Evolutionary conservation across 2,329 filamentous ascomycete genomes (phyloP).

Genomic region (Triangularia verruculosa): DNA sequence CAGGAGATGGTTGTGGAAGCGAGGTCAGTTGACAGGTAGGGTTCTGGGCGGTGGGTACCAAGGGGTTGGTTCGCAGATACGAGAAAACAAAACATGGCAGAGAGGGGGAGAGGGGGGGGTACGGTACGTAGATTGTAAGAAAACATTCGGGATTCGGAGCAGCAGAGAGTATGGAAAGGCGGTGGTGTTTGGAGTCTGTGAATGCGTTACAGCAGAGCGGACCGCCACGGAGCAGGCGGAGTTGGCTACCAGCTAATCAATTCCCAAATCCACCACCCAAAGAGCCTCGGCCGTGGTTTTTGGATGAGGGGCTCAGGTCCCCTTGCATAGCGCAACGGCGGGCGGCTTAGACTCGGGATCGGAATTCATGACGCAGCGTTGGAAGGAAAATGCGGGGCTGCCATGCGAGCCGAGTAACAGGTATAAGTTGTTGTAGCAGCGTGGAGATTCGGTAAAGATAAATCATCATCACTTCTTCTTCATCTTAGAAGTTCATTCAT

Average conservation of each 20-base stretch:
- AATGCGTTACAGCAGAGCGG: not conserved
- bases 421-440: not conserved
- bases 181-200: too few species aligned
- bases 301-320: not conserved
- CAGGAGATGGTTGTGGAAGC: not conserved
- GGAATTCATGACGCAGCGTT: not conserved
- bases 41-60: not conserved
- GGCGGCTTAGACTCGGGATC: not conserved
- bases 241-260: not conserved
- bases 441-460: not conserved
- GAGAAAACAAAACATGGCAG: not conserved
- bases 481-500: not conserved
- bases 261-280: not conserved
- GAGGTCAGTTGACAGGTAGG: not conserved
- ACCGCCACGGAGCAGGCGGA: not conserved
- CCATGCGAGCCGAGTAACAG: not conserved
- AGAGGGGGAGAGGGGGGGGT: not conserved
- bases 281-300: not conserved
- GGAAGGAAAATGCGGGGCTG: not conserved
- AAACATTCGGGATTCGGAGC: too few species aligned
- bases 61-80: not conserved
- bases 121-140: not conserved
- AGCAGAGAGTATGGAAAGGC: too few species aligned
- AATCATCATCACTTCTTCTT: not conserved
- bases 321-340: not conserved